phyloP scores from a whole-genome alignment of 2,329 filamentous ascomycete genomes.

The Phoma herbarum region DNA sequence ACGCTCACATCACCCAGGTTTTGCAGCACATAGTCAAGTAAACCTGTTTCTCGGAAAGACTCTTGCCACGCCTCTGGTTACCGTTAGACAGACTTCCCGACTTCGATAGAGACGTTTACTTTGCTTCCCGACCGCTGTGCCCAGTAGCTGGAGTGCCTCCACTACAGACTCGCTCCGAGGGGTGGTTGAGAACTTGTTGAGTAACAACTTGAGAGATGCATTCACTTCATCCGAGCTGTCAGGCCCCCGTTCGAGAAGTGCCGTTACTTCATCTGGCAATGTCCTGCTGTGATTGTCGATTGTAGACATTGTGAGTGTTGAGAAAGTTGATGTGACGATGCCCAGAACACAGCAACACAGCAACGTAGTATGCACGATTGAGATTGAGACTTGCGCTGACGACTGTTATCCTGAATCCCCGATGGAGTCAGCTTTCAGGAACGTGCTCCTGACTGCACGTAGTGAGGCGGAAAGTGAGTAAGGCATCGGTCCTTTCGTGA shows the following conservation, averaged over 20 bases:
- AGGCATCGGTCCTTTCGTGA: constrained; percentile 8
- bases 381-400: neutral
- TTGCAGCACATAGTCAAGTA: constrained; percentile 41
- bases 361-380: neutral
- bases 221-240: constrained; percentile 1
- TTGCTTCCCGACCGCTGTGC: constrained; percentile 45
- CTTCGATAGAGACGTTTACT: constrained; percentile 27
- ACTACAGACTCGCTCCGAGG: constrained; percentile 6
- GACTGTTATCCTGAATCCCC: neutral
- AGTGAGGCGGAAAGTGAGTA: constrained; percentile 5
- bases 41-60: constrained; percentile 37
- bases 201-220: constrained; percentile 2
- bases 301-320: constrained; percentile 2
- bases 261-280: constrained; percentile 7
- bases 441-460: constrained; percentile 11
- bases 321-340: neutral
- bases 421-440: constrained; percentile 12
- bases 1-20: constrained; percentile 33
- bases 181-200: constrained; percentile 7
- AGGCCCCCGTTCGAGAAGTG: constrained; percentile 3
- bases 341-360: neutral
- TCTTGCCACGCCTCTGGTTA: constrained; percentile 42
- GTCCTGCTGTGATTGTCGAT: neutral
- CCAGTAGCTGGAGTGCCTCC: constrained; percentile 37
- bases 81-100: constrained; percentile 33